Conservation (phyloP, 768 basidiomycete genomes). For the Leucosporidium creatinivorum region DNA sequence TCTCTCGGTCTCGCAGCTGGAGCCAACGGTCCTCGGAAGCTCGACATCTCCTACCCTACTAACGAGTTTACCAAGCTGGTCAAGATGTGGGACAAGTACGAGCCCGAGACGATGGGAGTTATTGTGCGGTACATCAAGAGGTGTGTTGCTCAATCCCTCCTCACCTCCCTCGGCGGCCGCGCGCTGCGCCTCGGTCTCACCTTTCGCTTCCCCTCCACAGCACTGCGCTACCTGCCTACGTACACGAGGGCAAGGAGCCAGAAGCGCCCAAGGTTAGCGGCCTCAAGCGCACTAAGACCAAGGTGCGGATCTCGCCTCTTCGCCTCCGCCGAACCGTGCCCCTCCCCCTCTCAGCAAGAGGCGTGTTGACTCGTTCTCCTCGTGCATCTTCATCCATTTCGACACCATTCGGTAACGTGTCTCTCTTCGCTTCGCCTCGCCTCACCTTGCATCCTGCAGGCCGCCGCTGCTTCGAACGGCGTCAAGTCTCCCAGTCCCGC, state of each 20-base stretch:
- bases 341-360: not conserved
- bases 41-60: slow-evolving; percentile 96
- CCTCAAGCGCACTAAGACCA: slow-evolving; percentile 59
- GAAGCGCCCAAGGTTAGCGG: slow-evolving; percentile 49
- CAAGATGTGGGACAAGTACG: slow-evolving; percentile 91
- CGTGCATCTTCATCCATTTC: not conserved
- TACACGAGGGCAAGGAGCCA: slow-evolving; percentile 73
- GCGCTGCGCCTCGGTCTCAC: not conserved
- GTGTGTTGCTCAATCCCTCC: slow-evolving; percentile 45
- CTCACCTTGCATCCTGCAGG: not conserved
- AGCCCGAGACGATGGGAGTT: slow-evolving; percentile 87
- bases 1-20: slow-evolving; percentile 51
- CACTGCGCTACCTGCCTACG: slow-evolving; percentile 67
- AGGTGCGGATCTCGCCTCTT: slow-evolving; percentile 20
- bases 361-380: not conserved
- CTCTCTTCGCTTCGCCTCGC: not conserved
- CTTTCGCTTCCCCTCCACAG: slow-evolving; percentile 43
- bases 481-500: slow-evolving; percentile 1
- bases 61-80: slow-evolving; percentile 89
- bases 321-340: not conserved
- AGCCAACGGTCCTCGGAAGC: slow-evolving; percentile 64
- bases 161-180: too few species aligned
- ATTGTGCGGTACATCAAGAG: slow-evolving; percentile 86
- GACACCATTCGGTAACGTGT: not conserved
- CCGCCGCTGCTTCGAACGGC: not conserved